These are phyloP conservation scores for Helicocarpus griseus DNA, from an alignment of 2,329 filamentous ascomycete species.

Conservation along the genomic window DNA sequence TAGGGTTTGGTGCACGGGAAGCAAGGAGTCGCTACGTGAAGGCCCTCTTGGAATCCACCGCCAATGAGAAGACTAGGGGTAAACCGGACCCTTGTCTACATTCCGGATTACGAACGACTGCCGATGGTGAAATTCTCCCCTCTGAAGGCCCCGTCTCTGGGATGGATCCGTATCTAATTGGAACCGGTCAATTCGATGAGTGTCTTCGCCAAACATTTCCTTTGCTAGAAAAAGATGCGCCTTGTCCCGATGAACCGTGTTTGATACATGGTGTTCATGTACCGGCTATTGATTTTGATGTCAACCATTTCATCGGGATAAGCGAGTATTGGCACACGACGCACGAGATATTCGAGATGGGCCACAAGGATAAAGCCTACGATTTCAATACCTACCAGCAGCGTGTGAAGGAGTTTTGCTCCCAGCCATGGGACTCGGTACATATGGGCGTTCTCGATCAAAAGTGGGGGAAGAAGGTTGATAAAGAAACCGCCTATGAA, in stretches of 20 bases:
- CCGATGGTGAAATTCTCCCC: constrained; percentile 53
- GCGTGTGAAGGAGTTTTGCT: constrained; percentile 76
- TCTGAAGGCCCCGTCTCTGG: constrained; percentile 31
- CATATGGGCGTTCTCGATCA: constrained; percentile 53
- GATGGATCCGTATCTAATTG: constrained; percentile 53
- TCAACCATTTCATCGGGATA: constrained; percentile 96
- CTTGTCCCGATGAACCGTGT: constrained; percentile 75
- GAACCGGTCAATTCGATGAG: constrained; percentile 78
- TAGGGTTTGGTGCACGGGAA: constrained; percentile 94
- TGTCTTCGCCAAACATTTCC: constrained; percentile 77
- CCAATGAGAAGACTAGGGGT: constrained; percentile 50
- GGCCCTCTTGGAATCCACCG: constrained; percentile 57
- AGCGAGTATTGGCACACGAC: constrained; percentile 99
- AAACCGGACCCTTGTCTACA: constrained; percentile 89
- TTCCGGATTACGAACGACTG: constrained; percentile 59
- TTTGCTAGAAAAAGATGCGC: constrained; percentile 76
- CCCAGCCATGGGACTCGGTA: constrained; percentile 70
- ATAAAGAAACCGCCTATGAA: constrained; percentile 64
- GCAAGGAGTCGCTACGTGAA: constrained; percentile 79
- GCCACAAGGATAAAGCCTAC: constrained; percentile 68
- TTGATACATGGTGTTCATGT: constrained; percentile 85
- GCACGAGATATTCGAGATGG: constrained; percentile 78
- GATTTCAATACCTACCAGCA: constrained; percentile 84
- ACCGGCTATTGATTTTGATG: constrained; percentile 89
- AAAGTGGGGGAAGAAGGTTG: constrained; percentile 66